Base-by-base conservation (phyloP, 495 filamentous ascomycete species). In the Podospora conica region DNA sequence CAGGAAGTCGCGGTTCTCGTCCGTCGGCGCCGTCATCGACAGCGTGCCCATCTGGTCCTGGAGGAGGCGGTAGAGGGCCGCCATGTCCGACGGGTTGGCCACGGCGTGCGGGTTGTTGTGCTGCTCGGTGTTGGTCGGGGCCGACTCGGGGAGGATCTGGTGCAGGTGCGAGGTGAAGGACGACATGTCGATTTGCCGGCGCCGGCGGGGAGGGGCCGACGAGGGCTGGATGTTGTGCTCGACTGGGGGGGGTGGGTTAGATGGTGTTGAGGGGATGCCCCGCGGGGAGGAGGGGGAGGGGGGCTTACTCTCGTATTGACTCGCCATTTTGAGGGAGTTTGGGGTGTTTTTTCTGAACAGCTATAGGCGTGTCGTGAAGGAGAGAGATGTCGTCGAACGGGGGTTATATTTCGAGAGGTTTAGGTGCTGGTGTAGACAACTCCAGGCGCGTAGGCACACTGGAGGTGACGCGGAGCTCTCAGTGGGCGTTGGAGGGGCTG, bases 101-200 rank as follows among this genome's bases (percentile, higher is more conserved):
- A 85, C 79, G 2, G 89, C 85, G 78, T 90, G 86, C 9, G 81
- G 81, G 74, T 88, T 89, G 67, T 78, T 72, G 65, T 81, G 75
- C 4, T 60, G 81, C 71, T 58, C 81, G 75, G 64, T 74, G 72
- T 48, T 76, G 70, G 61, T 74, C 0, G 68, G 23, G 25, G 65
- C 4, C 66, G 79, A 76, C 15, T 82, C 75, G 20, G 80, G 84
- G 64, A 81, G 78, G 66, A 90, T 85, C 69, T 89, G 84, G 70
- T 82, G 80, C 60, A 96, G 87, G 58, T 89, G 87, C 55, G 88
- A 81, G 81, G 90, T 93, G 86, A 98, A 97, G 76, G 88, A 91
- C 57, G 89, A 88, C 78, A 97, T 89, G 79, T 96, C 91, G 48
- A 92, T 87, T 57, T 91, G 90, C 59, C 87, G 88, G 53, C 78